Evolutionary conservation across 78 protist species (phyloP).

Genomic region (Dictyostelium purpureum): DNA sequence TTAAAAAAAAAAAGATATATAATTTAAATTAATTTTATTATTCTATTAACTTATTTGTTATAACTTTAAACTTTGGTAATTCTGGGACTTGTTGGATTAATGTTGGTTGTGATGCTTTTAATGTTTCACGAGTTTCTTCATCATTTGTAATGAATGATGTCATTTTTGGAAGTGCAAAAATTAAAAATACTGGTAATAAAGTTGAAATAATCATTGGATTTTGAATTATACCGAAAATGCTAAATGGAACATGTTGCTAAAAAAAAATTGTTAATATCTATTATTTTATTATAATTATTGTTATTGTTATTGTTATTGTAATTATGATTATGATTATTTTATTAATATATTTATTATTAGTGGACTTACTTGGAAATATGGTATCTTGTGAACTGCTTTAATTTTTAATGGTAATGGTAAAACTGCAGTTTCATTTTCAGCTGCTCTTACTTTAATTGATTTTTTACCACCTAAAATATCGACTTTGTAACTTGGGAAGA

Average conservation of each 20-base stretch:
- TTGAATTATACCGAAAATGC: conserved; percentile 16
- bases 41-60: too few relatives aligned
- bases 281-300: not conserved
- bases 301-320: not conserved
- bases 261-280: not conserved
- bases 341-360: not conserved
- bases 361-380: conserved; percentile 5
- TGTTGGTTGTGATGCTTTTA: conserved; percentile 28
- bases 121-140: conserved; percentile 48
- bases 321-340: not conserved
- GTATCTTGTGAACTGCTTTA: not conserved
- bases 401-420: conserved; percentile 21
- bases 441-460: conserved; percentile 2
- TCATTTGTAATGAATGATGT: conserved; percentile 14
- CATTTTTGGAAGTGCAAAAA: conserved; percentile 41
- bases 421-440: conserved; percentile 38
- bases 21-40: too few relatives aligned
- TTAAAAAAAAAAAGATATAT: too few relatives aligned
- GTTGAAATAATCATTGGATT: conserved; percentile 52
- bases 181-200: not conserved
- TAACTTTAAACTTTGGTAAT: not conserved
- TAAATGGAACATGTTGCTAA: conserved; percentile 67
- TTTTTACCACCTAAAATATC: conserved; percentile 9
- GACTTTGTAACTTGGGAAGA: not conserved
- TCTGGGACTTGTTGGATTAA: conserved; percentile 21